Evolutionary conservation across 208 protist genomes (phyloP).

Genomic region (Leishmania aethiopica): DNA sequence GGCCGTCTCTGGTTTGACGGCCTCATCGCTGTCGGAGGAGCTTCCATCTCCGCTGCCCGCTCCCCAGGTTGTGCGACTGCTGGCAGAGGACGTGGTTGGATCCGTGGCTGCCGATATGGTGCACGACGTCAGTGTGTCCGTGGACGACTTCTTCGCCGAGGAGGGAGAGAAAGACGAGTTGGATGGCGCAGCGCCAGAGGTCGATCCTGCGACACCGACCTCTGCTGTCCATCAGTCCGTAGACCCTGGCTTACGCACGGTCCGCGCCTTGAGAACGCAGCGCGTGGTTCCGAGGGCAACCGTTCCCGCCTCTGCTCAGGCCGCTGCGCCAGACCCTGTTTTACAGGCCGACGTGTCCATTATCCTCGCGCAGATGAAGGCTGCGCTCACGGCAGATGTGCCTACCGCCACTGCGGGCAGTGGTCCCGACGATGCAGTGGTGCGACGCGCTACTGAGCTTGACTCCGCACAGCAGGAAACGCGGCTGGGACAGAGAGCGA

Average conservation of each 20-base stretch:
- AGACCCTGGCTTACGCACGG: not conserved
- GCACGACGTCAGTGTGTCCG: constrained; percentile 10
- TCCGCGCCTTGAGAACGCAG: constrained; percentile 16
- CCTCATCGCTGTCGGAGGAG: not conserved
- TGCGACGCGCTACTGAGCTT: not conserved
- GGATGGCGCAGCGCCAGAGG: not conserved
- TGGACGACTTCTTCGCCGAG: constrained; percentile 25
- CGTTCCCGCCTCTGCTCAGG: not conserved
- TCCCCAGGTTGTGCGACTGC: not conserved
- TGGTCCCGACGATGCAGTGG: not conserved
- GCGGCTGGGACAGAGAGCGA: not conserved
- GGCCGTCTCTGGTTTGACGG: not conserved
- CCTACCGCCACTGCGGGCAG: not conserved
- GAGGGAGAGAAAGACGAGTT: not conserved
- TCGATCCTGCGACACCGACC: not conserved
- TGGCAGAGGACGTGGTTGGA: constrained; percentile 9
- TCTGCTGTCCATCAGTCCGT: not conserved
- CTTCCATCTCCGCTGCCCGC: not conserved
- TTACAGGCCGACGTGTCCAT: constrained; percentile 18
- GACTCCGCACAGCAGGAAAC: not conserved
- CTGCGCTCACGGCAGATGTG: constrained; percentile 13
- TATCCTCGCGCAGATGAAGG: constrained; percentile 28
- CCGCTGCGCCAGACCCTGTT: not conserved
- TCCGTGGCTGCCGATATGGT: constrained; percentile 19
- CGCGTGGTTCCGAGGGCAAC: constrained; percentile 13